A percentile compares a stretch with the other conserved stretches of the same genome.
Evolutionary conservation across 768 basidiomycete species (phyloP).

Genomic region (Exidia glandulosa): DNA sequence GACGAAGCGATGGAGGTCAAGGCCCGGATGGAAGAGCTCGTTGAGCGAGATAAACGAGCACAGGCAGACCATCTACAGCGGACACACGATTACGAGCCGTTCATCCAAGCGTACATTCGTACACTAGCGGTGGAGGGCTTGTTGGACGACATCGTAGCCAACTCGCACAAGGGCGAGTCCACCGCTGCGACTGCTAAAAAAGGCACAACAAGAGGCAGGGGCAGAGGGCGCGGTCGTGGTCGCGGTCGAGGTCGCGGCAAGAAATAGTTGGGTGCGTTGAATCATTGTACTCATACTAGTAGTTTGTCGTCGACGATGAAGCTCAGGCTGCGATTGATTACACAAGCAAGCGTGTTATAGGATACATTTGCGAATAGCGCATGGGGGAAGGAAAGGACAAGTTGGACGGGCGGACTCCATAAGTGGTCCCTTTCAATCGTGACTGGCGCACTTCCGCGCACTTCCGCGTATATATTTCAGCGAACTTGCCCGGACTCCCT

Average conservation of each 20-base stretch:
- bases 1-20: conserved; percentile 26
- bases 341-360: too few relatives aligned
- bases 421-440: too few relatives aligned
- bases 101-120: conserved; percentile 36
- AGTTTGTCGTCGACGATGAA: too few relatives aligned
- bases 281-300: too few relatives aligned
- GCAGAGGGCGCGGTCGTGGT: background rate
- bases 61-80: conserved; percentile 45
- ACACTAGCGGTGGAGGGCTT: conserved; percentile 36
- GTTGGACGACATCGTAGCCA: conserved; percentile 31
- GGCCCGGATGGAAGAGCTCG: conserved; percentile 38
- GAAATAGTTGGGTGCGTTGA: too few relatives aligned
- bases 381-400: too few relatives aligned
- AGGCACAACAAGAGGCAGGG: background rate
- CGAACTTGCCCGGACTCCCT: too few relatives aligned
- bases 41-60: conserved; percentile 29
- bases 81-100: conserved; percentile 55
- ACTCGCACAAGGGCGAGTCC: background rate
- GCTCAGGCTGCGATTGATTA: too few relatives aligned
- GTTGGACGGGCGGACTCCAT: too few relatives aligned
- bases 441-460: too few relatives aligned
- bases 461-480: too few relatives aligned
- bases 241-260: background rate
- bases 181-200: background rate
- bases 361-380: too few relatives aligned